Evolutionary conservation across 179 eudicot species (phyloP).

Genomic region (Silene noctiflora): DNA sequence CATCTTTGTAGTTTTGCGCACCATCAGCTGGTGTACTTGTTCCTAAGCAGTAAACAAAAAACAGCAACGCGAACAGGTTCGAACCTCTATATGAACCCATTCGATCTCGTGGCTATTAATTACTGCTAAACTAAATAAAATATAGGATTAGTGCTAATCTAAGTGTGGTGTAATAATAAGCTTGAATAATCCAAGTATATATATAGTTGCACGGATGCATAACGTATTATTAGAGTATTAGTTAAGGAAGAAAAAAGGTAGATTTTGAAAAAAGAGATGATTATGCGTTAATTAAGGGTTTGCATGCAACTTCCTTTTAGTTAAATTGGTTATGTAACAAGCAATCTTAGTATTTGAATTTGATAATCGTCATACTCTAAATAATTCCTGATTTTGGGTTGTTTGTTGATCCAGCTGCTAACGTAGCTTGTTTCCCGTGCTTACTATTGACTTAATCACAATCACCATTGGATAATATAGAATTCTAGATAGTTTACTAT

Average conservation of each 20-base stretch:
- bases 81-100: slow-evolving; percentile 8
- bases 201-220: neutral
- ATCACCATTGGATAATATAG: too few species aligned
- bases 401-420: too few species aligned
- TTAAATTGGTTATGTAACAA: slow-evolving; percentile 4
- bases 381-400: slow-evolving; percentile 5
- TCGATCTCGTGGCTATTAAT: slow-evolving; percentile 5
- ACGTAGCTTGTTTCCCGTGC: too few species aligned
- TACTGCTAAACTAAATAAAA: neutral
- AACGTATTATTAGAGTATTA: neutral
- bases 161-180: neutral
- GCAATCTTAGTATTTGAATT: too few species aligned
- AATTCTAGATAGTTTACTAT: too few species aligned
- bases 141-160: neutral
- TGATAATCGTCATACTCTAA: too few species aligned
- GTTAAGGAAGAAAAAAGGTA: neutral
- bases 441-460: too few species aligned
- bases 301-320: slow-evolving; percentile 12
- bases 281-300: slow-evolving; percentile 32
- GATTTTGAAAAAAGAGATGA: slow-evolving; percentile 20
- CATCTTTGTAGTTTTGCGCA: slow-evolving; percentile 34
- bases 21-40: neutral
- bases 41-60: slow-evolving; percentile 18
- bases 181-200: slow-evolving; percentile 8
- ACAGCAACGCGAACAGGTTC: slow-evolving; percentile 18